Conservation (phyloP, 331 rosid genomes). For the Rosa hybrid region DNA sequence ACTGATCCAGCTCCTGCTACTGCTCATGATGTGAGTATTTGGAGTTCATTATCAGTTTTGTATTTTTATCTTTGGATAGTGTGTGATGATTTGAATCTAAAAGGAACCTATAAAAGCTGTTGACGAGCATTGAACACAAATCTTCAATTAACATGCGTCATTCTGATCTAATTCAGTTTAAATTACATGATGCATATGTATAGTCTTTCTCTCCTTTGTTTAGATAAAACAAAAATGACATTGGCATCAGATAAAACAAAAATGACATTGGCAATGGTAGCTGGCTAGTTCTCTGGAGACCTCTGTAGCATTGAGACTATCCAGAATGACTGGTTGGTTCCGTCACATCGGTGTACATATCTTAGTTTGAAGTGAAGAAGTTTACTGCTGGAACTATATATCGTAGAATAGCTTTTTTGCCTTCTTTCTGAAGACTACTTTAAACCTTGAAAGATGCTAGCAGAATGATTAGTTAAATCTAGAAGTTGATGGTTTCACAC, state of each 20-base stretch:
- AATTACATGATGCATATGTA: constrained; percentile 5
- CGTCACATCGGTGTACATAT: background rate
- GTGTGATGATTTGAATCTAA: constrained; percentile 5
- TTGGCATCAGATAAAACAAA: background rate
- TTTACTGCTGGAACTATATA: background rate
- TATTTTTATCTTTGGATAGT: constrained; percentile 19
- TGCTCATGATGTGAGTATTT: constrained; percentile 65
- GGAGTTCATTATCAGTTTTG: constrained; percentile 25
- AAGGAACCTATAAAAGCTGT: background rate
- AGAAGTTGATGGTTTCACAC: background rate
- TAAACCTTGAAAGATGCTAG: background rate
- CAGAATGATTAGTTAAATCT: background rate
- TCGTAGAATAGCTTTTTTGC: background rate
- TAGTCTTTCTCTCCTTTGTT: background rate
- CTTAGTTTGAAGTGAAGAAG: background rate
- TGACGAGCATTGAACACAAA: background rate
- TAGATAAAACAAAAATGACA: background rate
- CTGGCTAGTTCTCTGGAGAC: background rate
- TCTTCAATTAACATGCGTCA: background rate
- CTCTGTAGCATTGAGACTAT: background rate
- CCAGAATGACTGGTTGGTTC: background rate
- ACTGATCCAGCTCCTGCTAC: constrained; percentile 42
- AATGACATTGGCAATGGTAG: background rate
- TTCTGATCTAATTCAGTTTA: background rate
- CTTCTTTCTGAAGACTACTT: background rate